Percentiles rank a stretch among this genome's conserved stretches.
These are phyloP conservation scores for Daldinia sp. DNA, from an alignment of 2,329 filamentous ascomycete species.

Conservation along the genomic window DNA sequence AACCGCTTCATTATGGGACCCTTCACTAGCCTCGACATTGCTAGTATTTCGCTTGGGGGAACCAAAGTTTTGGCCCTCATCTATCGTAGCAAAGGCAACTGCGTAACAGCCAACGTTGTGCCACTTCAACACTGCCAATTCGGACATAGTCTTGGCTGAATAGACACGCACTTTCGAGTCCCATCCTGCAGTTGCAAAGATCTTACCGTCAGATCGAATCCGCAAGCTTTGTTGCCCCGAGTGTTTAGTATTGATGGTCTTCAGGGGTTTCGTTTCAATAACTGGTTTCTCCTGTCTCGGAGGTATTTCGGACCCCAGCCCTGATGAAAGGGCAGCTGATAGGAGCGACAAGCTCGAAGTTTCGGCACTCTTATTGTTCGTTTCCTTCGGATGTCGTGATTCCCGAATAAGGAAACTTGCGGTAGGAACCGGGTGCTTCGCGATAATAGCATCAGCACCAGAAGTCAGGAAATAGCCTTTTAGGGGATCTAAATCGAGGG, in stretches of 20 bases:
- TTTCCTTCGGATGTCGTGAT: constrained; percentile 16
- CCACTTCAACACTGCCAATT: constrained; percentile 94
- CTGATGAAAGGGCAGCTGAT: constrained; percentile 47
- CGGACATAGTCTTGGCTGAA: constrained; percentile 81
- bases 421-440: constrained; percentile 76
- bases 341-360: constrained; percentile 46
- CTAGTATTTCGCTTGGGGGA: constrained; percentile 13
- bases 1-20: constrained; percentile 22
- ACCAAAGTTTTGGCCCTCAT: constrained; percentile 2
- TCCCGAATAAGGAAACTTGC: constrained; percentile 39
- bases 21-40: constrained; percentile 17
- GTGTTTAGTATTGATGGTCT: constrained; percentile 81
- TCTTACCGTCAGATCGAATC: constrained; percentile 81
- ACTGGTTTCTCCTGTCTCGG: constrained; percentile 25
- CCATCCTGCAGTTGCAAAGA: constrained; percentile 95
- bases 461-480: constrained; percentile 79
- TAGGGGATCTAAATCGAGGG: constrained; percentile 68
- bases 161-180: constrained; percentile 87
- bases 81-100: constrained; percentile 74
- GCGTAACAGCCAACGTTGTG: constrained; percentile 90
- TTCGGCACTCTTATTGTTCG: constrained; percentile 9
- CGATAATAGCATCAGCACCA: constrained; percentile 82
- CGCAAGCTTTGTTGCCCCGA: constrained; percentile 86
- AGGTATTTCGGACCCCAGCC: constrained; percentile 36
- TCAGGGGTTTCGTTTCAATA: constrained; percentile 63